Base-by-base conservation (phyloP, 768 basidiomycete genomes). In the Termitomyces heimii region DNA sequence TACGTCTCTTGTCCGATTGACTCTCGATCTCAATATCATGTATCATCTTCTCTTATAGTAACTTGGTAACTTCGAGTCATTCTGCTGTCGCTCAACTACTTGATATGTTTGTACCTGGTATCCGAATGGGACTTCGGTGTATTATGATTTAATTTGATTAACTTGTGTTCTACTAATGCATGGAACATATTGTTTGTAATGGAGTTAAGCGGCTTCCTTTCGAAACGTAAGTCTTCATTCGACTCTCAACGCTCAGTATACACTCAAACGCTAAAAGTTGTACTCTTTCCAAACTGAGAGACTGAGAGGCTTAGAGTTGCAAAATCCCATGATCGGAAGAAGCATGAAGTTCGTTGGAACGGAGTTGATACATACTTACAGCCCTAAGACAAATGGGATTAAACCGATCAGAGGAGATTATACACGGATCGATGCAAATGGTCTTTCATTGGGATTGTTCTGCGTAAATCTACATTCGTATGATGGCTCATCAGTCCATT, bases 391-490 rank as follows among this genome's bases (percentile, higher is more conserved):
- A 24, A 37, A 47, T 35, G 13, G 14, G 39, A 44, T 22, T 34
- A 34, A 10, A 54, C 48, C 37, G 26, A 24, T 32, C 37, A 44
- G 51, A 39, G 18, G 52, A 50, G 52, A 57, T 55, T 46, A 37
- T 42, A 43, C 52, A 61, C 43, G 2, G 20, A 59, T 49, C 26
- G 43, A 51, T 16, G 14, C 24, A 43, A 16, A 24, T 43, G 47
- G 39, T 53, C 16, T 54, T 68, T 47, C 72, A 85, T 65, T 81
- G 76, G 6, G 83, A 72, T 63, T 89, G 87, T 68, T 91, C 88
- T 22, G 88, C 85, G 63, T 90, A 90, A 39, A 90, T 67, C 77
- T 78, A 52, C 10, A 37, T 44, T 45, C 47, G 40, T 37, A 42
- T 16, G 34, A 46, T 49, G 24, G 24, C 40, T 39, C 26, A 34